Percentiles rank a stretch among this genome's conserved stretches.
Conservation (phyloP, 495 filamentous ascomycete genomes). For the Immersiella caudata region DNA sequence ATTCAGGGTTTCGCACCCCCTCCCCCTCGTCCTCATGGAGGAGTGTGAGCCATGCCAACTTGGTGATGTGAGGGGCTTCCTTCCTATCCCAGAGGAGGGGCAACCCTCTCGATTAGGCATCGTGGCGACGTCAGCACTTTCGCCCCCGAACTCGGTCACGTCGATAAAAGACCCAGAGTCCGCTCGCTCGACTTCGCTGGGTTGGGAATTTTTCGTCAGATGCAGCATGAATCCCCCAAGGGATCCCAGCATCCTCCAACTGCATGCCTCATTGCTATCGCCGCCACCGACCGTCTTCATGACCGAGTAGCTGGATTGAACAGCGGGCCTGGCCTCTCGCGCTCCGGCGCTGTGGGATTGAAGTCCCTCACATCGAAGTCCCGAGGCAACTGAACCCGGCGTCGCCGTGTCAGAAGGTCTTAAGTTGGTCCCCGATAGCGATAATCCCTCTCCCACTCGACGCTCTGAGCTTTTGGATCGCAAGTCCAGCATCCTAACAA, state of each 20-base stretch:
- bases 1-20: not conserved
- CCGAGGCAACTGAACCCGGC: not conserved
- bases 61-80: slow-evolving; percentile 9
- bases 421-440: not conserved
- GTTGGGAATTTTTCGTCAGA: not conserved
- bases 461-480: not conserved
- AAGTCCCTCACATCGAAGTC: slow-evolving; percentile 5
- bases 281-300: not conserved
- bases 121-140: slow-evolving; percentile 18
- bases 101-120: not conserved
- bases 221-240: not conserved
- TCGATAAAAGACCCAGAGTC: slow-evolving; percentile 3
- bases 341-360: not conserved
- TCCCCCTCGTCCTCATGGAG: not conserved
- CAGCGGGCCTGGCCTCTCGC: not conserved
- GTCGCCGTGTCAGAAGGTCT: not conserved
- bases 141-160: slow-evolving; percentile 2
- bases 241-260: not conserved
- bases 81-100: slow-evolving; percentile 11
- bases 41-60: not conserved
- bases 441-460: not conserved
- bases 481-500: not conserved
- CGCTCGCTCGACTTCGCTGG: not conserved
- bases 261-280: not conserved
- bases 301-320: not conserved